phyloP scores from a whole-genome alignment of 352 stramenopile species.

The Peronospora belbahrii region DNA sequence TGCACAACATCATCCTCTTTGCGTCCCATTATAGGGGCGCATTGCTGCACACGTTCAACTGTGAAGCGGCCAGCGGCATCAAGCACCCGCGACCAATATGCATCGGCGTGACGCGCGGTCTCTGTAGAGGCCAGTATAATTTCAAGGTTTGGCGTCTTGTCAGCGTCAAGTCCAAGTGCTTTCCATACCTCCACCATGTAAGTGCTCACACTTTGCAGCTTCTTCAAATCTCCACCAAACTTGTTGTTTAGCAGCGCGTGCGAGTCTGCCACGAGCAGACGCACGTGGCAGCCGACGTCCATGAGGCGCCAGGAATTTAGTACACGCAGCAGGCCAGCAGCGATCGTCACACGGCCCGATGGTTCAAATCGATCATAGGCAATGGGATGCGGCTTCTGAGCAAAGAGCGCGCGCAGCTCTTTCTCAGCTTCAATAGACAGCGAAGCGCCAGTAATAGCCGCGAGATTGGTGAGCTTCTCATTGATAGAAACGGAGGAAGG shows the following conservation, averaged over 20 bases:
- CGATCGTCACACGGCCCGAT: conserved; percentile 97
- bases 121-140: conserved; percentile 97
- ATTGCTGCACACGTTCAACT: conserved; percentile 93
- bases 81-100: conserved; percentile 91
- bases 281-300: conserved; percentile 89
- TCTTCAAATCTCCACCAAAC: conserved; percentile 96
- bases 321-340: conserved; percentile 89
- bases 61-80: conserved; percentile 86
- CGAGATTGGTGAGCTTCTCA: conserved; percentile 55
- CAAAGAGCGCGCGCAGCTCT: conserved; percentile 76
- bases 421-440: conserved; percentile 40
- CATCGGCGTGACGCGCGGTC: conserved; percentile 79
- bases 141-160: conserved; percentile 88
- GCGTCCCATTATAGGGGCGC: conserved; percentile 98
- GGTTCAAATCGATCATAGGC: conserved; percentile 98
- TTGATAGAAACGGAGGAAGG: conserved; percentile 43
- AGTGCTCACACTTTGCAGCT: conserved; percentile 89
- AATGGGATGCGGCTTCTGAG: conserved; percentile 76
- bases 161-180: conserved; percentile 92
- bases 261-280: conserved; percentile 98
- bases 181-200: conserved; percentile 99
- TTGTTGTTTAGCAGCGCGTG: conserved; percentile 99
- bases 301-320: conserved; percentile 93
- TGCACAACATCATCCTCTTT: conserved; percentile 71
- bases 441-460: conserved; percentile 40